Base-by-base conservation (phyloP, 1,139 yeast species). In the Magnusiomyces tetraspermus region DNA sequence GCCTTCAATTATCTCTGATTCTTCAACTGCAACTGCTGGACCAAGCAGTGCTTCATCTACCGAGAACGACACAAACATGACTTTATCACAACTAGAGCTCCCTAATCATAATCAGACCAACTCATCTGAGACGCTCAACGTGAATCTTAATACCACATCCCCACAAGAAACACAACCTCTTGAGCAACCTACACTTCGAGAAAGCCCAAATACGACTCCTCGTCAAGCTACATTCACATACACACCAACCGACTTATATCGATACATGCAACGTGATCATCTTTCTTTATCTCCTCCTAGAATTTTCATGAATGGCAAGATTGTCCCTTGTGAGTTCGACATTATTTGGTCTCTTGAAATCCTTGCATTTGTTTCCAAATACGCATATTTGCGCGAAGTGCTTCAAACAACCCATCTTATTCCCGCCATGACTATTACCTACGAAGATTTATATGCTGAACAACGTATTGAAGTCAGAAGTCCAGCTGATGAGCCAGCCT, bases 281-380 rank as follows among this genome's bases (percentile, higher is more conserved):
- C 46, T 13, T 5, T 19, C 17, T 45, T 21, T 19, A 2, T 23
- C 43, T 22, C 49, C 53, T 17, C 68, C 65, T 8, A 74, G 96
- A 56, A 75, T 73, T 50, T 86, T 87, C 63, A 76, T 82, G 33
- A 79, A 83, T 54, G 95, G 96, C 1, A 82, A 83, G 24, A 77
- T 89, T 19, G 78, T 88, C 11, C 96, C 97, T 1, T 78, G 88
- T 56, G 95, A 87, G 58, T 97, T 90, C 64, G 98, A 92, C 65
- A 86, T 92, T 30, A 82, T 88, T 37, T 89, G 97, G 96, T 85
- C 95, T 4, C 74, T 92, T 52, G 97, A 92, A 68, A 75, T 92
- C 36, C 70, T 92, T 53, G 97, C 97, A 21, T 92, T 89, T 67
- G 86, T 90, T 49, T 88, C 97, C 10, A 92, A 92, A 67, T 90